These are phyloP conservation scores for Ensete glaucum DNA, from an alignment of 176 grass and related monocot genomes.

Conservation along the genomic window DNA sequence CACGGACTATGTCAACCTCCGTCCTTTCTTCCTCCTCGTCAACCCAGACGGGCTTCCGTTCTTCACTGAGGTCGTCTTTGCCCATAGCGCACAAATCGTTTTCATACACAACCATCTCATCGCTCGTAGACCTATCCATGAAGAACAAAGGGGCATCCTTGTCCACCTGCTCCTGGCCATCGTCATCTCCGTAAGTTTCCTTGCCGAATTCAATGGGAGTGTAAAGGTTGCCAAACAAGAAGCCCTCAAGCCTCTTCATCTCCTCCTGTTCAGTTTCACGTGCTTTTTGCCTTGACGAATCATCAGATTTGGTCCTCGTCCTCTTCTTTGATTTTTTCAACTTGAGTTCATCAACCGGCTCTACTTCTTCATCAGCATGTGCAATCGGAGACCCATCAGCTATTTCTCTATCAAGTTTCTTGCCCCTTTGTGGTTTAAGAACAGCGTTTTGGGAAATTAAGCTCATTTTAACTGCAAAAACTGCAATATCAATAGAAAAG, in stretches of 20 bases:
- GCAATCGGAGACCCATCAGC: slow-evolving; percentile 3
- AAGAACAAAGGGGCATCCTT: slow-evolving; percentile 39
- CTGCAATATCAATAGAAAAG: background rate
- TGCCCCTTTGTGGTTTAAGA: slow-evolving; percentile 22
- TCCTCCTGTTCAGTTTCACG: slow-evolving; percentile 27
- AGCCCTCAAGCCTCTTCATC: slow-evolving; percentile 54
- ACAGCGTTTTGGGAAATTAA: slow-evolving; percentile 53
- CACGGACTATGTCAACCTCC: slow-evolving; percentile 47
- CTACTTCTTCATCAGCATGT: slow-evolving; percentile 2
- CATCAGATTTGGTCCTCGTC: slow-evolving; percentile 5
- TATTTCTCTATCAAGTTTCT: slow-evolving; percentile 16
- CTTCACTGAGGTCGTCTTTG: slow-evolving; percentile 1
- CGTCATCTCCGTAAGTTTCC: slow-evolving; percentile 16
- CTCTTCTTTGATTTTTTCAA: slow-evolving; percentile 23
- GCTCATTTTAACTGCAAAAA: slow-evolving; percentile 39
- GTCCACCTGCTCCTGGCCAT: background rate
- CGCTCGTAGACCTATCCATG: slow-evolving; percentile 34
- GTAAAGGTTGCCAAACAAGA: slow-evolving; percentile 47
- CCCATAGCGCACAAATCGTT: slow-evolving; percentile 25
- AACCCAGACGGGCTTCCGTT: slow-evolving; percentile 50
- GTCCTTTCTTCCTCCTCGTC: slow-evolving; percentile 59
- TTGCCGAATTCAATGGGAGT: slow-evolving; percentile 38
- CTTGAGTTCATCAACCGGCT: slow-evolving; percentile 22
- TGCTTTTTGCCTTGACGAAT: slow-evolving; percentile 13
- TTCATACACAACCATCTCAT: slow-evolving; percentile 42